Conservation (phyloP, 1,284 basidiomycete species). For the Tylopilus microsporus region DNA sequence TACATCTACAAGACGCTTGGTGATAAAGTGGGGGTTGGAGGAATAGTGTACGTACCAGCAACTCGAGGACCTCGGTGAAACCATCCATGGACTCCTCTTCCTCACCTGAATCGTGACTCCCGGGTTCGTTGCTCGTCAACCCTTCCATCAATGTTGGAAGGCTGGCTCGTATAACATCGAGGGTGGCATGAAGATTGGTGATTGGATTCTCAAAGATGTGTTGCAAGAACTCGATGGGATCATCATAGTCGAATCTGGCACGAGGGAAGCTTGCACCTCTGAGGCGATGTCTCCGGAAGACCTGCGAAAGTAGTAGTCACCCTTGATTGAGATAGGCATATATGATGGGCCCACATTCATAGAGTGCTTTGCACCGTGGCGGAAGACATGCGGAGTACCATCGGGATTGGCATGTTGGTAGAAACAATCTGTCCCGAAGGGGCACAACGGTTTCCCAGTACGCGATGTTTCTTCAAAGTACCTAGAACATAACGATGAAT, state of each 20-base stretch:
- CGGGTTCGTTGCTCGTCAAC: conserved; percentile 11
- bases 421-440: conserved; percentile 72
- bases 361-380: conserved; percentile 48
- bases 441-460: conserved; percentile 50
- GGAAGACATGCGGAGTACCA: conserved; percentile 55
- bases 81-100: conserved; percentile 16
- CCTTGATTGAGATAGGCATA: not conserved
- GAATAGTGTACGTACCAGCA: conserved; percentile 20
- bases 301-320: conserved; percentile 12
- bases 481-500: conserved; percentile 32
- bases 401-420: conserved; percentile 65
- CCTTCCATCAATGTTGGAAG: conserved; percentile 29
- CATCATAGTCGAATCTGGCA: conserved; percentile 25
- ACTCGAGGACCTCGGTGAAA: conserved; percentile 16
- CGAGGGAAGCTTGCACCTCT: conserved; percentile 17
- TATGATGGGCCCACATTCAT: conserved; percentile 40
- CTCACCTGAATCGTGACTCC: conserved; percentile 4
- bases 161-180: conserved; percentile 32
- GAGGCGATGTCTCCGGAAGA: conserved; percentile 25
- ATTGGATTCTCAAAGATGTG: conserved; percentile 28
- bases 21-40: conserved; percentile 25
- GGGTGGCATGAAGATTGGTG: conserved; percentile 29
- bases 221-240: conserved; percentile 27
- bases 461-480: conserved; percentile 56
- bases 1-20: conserved; percentile 28